Evolutionary conservation across 192 early-diverging fungal genomes (phyloP).

Genomic region (Podila horticola): DNA sequence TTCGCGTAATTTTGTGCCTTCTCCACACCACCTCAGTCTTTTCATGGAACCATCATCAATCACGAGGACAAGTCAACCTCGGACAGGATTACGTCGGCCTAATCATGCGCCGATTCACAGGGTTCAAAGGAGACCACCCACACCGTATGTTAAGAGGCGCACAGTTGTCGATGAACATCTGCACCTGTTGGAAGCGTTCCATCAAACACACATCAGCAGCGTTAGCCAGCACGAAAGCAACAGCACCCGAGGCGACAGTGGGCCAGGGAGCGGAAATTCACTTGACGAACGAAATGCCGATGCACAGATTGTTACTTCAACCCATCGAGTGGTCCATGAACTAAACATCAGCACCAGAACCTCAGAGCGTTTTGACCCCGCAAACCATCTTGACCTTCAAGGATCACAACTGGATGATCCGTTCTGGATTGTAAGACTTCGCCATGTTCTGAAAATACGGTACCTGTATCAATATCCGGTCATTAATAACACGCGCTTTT

Average conservation of each 20-base stretch:
- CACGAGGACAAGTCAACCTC: slow-evolving; percentile 4
- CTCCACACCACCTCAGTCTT: too few species aligned
- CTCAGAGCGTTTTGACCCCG: neutral
- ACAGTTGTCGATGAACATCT: slow-evolving; percentile 35
- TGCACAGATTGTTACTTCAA: neutral
- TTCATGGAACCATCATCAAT: neutral
- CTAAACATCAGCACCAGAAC: neutral
- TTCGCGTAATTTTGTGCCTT: too few species aligned
- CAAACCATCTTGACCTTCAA: neutral
- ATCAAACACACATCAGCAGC: slow-evolving; percentile 27
- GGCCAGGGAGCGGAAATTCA: neutral
- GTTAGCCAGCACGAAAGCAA: neutral
- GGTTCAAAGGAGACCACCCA: slow-evolving; percentile 17
- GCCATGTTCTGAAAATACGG: neutral
- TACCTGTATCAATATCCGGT: too few species aligned
- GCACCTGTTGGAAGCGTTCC: slow-evolving; percentile 21
- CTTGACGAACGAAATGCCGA: neutral
- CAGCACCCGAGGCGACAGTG: neutral
- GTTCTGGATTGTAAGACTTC: neutral
- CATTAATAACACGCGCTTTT: neutral
- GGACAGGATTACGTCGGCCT: slow-evolving; percentile 31
- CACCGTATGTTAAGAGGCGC: slow-evolving; percentile 26
- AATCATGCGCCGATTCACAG: slow-evolving; percentile 41
- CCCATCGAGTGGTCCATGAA: neutral
- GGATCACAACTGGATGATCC: neutral